Conservation (phyloP, 1,284 basidiomycete genomes). For the Sanghuangporus sanghuang region DNA sequence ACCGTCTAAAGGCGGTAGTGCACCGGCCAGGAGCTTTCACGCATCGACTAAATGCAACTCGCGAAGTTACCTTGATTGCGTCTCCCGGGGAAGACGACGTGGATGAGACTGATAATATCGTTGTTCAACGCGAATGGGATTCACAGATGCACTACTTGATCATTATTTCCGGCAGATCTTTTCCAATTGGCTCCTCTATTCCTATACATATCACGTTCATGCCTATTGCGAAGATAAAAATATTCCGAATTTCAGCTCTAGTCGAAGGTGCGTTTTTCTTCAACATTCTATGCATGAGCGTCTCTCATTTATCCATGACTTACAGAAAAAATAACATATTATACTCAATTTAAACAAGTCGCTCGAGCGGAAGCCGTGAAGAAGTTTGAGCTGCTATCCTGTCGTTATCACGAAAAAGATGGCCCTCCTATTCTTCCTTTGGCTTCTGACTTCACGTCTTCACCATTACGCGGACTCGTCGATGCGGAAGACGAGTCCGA, state of each 20-base stretch:
- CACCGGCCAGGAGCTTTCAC: conserved; percentile 82
- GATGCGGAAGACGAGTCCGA: conserved; percentile 40
- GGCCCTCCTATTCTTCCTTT: conserved; percentile 63
- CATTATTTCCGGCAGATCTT: conserved; percentile 74
- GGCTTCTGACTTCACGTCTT: conserved; percentile 49
- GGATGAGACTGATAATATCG: conserved; percentile 79
- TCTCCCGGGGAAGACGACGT: conserved; percentile 75
- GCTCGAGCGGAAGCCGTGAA: conserved; percentile 72
- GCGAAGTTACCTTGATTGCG: conserved; percentile 77
- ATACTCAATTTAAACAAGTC: conserved; percentile 63
- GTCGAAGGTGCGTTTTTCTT: conserved; percentile 65
- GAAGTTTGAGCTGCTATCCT: conserved; percentile 62
- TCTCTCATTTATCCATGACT: neutral
- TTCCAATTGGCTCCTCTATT: conserved; percentile 79
- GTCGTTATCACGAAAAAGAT: conserved; percentile 51
- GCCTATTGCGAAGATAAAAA: conserved; percentile 81
- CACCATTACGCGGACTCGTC: conserved; percentile 45
- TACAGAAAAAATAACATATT: conserved; percentile 78
- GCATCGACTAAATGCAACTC: conserved; percentile 62
- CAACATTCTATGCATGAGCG: neutral
- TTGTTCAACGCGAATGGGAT: conserved; percentile 92
- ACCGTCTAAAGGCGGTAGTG: conserved; percentile 80
- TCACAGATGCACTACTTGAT: conserved; percentile 84
- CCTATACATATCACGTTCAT: conserved; percentile 81
- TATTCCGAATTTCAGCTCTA: conserved; percentile 73